Evolutionary conservation across 2,329 filamentous ascomycete species (phyloP), one percentile per base, ranked within the genome.

Genomic region (Colletotrichum graminicola): DNA sequence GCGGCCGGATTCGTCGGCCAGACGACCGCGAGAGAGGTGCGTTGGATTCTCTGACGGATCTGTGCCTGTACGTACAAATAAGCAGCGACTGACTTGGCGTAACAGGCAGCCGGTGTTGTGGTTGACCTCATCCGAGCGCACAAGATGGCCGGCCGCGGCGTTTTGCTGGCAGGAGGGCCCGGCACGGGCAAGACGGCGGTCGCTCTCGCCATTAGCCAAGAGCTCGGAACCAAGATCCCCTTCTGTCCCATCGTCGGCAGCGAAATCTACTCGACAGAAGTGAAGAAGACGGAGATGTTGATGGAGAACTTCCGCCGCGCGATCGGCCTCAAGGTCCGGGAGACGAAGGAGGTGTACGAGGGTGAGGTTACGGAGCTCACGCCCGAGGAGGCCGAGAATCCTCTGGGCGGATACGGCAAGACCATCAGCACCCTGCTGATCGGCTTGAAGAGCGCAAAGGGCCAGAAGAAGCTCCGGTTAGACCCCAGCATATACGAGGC

Each of bases 241-340:
- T 99, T 99, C 81, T 98, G 96, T 82, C 95, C 95, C 49, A 98
- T 99, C 79, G 96, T 98, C 64, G 96, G 95, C 77, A 98, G 95
- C 86, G 96, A 99, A 83, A 93, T 99, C 78, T 99, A 98, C 85
- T 97, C 94, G 76, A 92, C 95, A 56, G 96, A 99, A 83, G 95
- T 99, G 74, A 99, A 99, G 90, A 99, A 99, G 90, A 99, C 96
- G 61, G 96, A 99, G 83, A 93, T 97, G 75, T 85, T 99, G 80
- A 98, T 98, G 96, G 96, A 99, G 87, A 98, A 98, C 85, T 99
- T 99, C 83, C 90, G 96, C 80, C 89, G 96, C 79, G 96, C 96
- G 71, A 99, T 99, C 81, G 96, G 95, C 43, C 88, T 99, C 76
- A 95, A 97, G 80, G 96, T 99, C 75, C 94, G 96, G 78, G 96